These are phyloP conservation scores for Curvularia sp. DNA, from an alignment of 2,329 filamentous ascomycete species.

Conservation along the genomic window DNA sequence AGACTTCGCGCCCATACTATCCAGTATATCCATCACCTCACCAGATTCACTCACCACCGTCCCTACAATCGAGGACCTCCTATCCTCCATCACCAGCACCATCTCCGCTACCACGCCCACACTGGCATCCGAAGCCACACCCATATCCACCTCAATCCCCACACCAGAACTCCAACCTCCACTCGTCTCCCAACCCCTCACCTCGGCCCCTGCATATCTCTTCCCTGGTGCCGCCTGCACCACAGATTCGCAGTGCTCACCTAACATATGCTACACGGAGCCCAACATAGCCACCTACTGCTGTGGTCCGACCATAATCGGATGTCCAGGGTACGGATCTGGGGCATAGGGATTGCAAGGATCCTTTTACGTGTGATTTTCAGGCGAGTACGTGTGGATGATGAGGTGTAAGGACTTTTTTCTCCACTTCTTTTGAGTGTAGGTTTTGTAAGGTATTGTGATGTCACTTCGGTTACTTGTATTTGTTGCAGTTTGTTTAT, in stretches of 20 bases:
- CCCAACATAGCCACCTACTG: not conserved
- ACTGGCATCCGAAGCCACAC: not conserved
- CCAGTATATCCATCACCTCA: not conserved
- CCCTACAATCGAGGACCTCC: not conserved
- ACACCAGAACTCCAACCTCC: not conserved
- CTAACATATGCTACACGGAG: conserved; percentile 1
- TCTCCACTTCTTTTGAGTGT: not conserved
- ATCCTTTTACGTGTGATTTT: not conserved
- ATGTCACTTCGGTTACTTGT: not conserved
- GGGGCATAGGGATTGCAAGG: not conserved
- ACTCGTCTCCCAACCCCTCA: no score
- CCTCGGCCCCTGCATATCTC: not conserved
- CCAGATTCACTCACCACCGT: not conserved
- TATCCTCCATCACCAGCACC: not conserved
- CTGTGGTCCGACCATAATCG: not conserved
- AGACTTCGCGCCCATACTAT: not conserved
- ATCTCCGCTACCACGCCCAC: not conserved
- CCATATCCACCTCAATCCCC: not conserved
- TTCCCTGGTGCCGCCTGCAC: not conserved
- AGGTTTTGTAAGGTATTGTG: not conserved
- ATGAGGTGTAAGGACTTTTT: not conserved
- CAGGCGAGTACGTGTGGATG: not conserved
- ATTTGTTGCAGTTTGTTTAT: not conserved
- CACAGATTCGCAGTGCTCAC: not conserved
- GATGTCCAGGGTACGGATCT: conserved; percentile 1